Evolutionary conservation across 495 filamentous ascomycete genomes (phyloP).

Genomic region (Hyaloscypha hepaticicola): DNA sequence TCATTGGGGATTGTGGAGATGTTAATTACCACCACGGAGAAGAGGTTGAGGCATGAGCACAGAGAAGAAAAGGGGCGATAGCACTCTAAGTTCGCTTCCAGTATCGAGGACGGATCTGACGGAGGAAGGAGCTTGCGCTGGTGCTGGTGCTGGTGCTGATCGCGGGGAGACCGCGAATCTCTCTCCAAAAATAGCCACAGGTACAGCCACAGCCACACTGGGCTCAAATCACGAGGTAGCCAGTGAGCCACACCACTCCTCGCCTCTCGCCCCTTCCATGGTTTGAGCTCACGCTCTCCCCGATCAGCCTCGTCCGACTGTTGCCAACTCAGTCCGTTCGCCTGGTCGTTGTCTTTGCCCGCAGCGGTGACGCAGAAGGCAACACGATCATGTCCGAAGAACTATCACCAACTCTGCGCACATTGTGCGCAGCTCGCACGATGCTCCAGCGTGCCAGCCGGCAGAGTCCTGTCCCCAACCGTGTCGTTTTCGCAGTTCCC

Average conservation of each 20-base stretch:
- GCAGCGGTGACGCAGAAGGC: background rate
- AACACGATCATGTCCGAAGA: slow-evolving; percentile 21
- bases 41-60: background rate
- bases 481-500: slow-evolving; percentile 6
- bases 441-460: background rate
- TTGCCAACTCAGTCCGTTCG: background rate
- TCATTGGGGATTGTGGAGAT: background rate
- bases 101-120: background rate
- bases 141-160: background rate
- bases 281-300: background rate
- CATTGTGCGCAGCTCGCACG: background rate
- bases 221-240: background rate
- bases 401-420: background rate
- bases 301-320: slow-evolving; percentile 2
- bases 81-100: background rate
- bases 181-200: background rate
- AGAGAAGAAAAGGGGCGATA: background rate
- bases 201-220: slow-evolving; percentile 7
- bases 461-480: background rate
- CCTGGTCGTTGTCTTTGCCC: background rate
- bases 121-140: too few species aligned
- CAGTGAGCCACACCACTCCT: too few species aligned
- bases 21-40: background rate
- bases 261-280: too few species aligned
- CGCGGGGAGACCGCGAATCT: background rate